These are phyloP conservation scores for Pisolithus albus DNA, from an alignment of 768 basidiomycete genomes.

Conservation along the genomic window DNA sequence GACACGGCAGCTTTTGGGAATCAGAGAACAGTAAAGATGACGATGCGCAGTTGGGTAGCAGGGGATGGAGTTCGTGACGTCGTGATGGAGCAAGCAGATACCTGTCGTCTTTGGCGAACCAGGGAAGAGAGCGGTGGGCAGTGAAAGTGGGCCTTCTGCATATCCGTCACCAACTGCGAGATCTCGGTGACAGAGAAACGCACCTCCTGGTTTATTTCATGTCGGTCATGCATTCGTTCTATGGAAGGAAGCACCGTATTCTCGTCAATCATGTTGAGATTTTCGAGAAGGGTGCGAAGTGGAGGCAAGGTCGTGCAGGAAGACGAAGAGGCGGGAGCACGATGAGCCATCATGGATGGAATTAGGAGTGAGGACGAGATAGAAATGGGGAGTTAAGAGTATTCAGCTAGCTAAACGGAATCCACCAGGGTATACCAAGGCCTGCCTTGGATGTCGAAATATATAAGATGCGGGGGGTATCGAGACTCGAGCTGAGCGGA, in stretches of 20 bases:
- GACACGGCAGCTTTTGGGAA: slow-evolving; percentile 6
- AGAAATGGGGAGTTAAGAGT: neutral
- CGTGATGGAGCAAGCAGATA: slow-evolving; percentile 34
- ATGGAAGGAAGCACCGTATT: slow-evolving; percentile 7
- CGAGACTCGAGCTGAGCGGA: slow-evolving; percentile 3
- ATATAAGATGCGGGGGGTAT: slow-evolving; percentile 7
- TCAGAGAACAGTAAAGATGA: slow-evolving; percentile 11
- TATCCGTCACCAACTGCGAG: neutral
- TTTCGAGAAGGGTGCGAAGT: slow-evolving; percentile 36
- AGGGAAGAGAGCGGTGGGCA: neutral
- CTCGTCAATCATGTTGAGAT: slow-evolving; percentile 23
- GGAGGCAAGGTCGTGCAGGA: slow-evolving; percentile 48
- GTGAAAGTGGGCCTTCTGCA: neutral
- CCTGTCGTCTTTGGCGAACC: slow-evolving; percentile 22
- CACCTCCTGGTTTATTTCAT: slow-evolving; percentile 10
- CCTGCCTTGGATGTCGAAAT: slow-evolving; percentile 15
- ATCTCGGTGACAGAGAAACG: neutral
- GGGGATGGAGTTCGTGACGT: slow-evolving; percentile 37
- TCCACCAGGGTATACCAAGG: slow-evolving; percentile 13
- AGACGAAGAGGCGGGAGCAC: slow-evolving; percentile 12
- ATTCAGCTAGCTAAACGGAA: slow-evolving; percentile 12
- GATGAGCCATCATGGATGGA: slow-evolving; percentile 7
- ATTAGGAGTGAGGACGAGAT: neutral
- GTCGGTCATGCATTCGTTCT: slow-evolving; percentile 9
- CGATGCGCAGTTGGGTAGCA: slow-evolving; percentile 19